A percentile compares a stretch with the other conserved stretches of the same genome.
Conservation (phyloP, 768 basidiomycete genomes). For the Russula lepida region DNA sequence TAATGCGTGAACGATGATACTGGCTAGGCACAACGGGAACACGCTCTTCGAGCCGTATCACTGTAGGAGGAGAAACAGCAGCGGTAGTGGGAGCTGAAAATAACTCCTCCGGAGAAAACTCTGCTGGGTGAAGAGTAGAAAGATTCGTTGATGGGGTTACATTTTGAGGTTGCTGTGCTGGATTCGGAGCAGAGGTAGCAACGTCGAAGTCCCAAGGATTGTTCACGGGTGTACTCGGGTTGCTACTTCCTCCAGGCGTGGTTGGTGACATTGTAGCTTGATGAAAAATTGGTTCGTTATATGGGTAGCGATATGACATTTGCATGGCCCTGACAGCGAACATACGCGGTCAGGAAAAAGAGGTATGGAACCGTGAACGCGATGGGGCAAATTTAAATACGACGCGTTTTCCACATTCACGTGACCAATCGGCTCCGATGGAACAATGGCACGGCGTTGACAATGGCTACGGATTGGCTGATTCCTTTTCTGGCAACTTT, state of each 20-base stretch:
- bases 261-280: conserved; percentile 18
- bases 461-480: conserved; percentile 16
- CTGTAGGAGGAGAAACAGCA: conserved; percentile 10
- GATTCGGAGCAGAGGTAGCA: conserved; percentile 5
- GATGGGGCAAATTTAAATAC: conserved; percentile 4
- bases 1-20: conserved; percentile 16
- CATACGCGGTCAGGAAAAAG: conserved; percentile 18
- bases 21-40: conserved; percentile 20
- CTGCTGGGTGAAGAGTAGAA: conserved; percentile 16
- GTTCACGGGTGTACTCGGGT: conserved; percentile 18
- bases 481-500: conserved; percentile 1
- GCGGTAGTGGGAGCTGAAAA: conserved; percentile 8
- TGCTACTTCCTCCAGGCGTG: conserved; percentile 19
- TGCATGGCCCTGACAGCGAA: conserved; percentile 11
- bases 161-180: conserved; percentile 15
- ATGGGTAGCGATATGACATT: conserved; percentile 20
- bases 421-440: conserved; percentile 17
- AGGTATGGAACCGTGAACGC: conserved; percentile 2
- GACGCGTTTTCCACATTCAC: conserved; percentile 2
- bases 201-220: conserved; percentile 20
- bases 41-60: conserved; percentile 22
- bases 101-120: conserved; percentile 17
- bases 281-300: conserved; percentile 9
- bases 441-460: conserved; percentile 19
- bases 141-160: neutral